Percentiles rank a stretch among this genome's conserved stretches.
Conservation (phyloP, 306 rosid species). For the Sphenostylis stenocarpa region DNA sequence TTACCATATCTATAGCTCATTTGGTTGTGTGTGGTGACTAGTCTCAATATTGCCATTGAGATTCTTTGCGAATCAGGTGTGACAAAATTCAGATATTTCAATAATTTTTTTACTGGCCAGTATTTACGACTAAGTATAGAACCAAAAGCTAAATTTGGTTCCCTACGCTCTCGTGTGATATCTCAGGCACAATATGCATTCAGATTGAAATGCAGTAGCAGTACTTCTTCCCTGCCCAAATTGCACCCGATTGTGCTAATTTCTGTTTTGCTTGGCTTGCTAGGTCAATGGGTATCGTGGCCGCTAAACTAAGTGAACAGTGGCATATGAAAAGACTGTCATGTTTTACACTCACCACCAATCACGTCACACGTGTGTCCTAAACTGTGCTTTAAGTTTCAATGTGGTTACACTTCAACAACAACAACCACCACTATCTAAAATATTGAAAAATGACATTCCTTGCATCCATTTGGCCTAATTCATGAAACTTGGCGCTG, state of each 20-base stretch:
- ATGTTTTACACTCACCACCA: constrained; percentile 11
- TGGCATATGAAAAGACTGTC: not conserved
- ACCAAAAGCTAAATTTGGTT: not conserved
- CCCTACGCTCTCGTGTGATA: not conserved
- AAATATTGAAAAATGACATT: constrained; percentile 10
- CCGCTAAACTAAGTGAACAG: not conserved
- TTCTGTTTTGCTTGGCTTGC: not conserved
- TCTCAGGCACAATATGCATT: not conserved
- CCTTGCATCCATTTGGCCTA: constrained; percentile 6
- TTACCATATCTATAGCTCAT: constrained; percentile 1
- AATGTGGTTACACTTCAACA: constrained; percentile 24
- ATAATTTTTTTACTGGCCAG: not conserved
- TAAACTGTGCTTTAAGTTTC: constrained; percentile 10
- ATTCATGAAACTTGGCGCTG: constrained; percentile 12
- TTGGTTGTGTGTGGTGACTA: not conserved
- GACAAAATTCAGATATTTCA: not conserved
- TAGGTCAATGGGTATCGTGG: not conserved
- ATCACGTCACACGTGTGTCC: not conserved
- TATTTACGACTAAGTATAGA: not conserved
- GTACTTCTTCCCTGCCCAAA: not conserved
- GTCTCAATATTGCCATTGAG: not conserved
- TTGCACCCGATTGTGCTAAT: not conserved
- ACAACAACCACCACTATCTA: constrained; percentile 18
- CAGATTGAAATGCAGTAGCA: not conserved
- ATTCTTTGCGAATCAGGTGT: not conserved